These are phyloP conservation scores for Ambrosiella xylebori DNA, from an alignment of 2,329 filamentous ascomycete genomes.

Conservation along the genomic window DNA sequence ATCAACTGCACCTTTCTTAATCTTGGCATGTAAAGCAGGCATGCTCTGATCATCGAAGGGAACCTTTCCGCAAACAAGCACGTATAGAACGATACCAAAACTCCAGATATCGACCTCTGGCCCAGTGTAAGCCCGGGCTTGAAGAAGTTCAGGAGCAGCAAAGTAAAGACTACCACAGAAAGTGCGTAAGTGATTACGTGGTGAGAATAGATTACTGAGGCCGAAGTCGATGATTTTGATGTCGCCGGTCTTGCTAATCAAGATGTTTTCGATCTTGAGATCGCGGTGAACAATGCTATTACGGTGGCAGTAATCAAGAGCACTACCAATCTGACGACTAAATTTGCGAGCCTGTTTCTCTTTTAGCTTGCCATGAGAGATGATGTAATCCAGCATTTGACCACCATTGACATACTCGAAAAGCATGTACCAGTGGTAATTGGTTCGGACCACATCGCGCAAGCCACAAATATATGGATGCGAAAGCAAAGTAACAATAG, in stretches of 20 bases:
- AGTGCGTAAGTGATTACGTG: constrained; percentile 71
- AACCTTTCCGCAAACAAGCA: constrained; percentile 92
- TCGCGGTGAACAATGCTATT: constrained; percentile 98
- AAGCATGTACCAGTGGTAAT: constrained; percentile 99
- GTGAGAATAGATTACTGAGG: constrained; percentile 87
- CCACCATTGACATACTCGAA: constrained; percentile 98
- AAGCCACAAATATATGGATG: constrained; percentile 94
- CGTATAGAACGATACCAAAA: constrained; percentile 94
- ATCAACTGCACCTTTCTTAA: constrained; percentile 91
- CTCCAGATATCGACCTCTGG: constrained; percentile 98
- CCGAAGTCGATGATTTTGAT: constrained; percentile 99
- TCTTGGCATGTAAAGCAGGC: constrained; percentile 94
- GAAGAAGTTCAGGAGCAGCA: constrained; percentile 82
- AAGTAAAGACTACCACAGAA: constrained; percentile 98
- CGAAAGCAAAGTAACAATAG: constrained; percentile 84
- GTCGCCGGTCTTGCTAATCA: constrained; percentile 96
- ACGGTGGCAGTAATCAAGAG: constrained; percentile 89
- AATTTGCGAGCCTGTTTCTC: constrained; percentile 98
- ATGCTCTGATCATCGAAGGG: constrained; percentile 99
- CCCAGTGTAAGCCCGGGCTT: constrained; percentile 85
- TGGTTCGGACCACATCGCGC: constrained; percentile 85
- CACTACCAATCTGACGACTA: constrained; percentile 88
- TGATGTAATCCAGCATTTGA: constrained; percentile 99
- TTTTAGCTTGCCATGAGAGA: constrained; percentile 91
- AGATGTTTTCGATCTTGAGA: constrained; percentile 96